Conservation (phyloP, 345 rosid genomes). For the Ceriops tagal region DNA sequence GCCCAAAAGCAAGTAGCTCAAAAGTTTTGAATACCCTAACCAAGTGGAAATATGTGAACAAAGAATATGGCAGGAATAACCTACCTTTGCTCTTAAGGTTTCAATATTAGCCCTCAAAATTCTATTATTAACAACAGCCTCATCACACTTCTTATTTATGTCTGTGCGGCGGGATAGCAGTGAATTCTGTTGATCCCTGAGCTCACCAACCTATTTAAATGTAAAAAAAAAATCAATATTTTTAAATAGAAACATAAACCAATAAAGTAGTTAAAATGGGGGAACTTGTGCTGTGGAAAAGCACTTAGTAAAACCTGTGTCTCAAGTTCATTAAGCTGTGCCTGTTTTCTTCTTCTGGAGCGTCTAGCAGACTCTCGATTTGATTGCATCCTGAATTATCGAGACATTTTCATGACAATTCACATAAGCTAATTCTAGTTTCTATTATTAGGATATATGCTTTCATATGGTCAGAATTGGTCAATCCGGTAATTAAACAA, state of each 20-base stretch:
- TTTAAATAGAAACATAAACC: neutral
- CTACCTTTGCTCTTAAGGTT: conserved; percentile 84
- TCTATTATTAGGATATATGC: conserved; percentile 2
- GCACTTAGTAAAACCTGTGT: conserved; percentile 53
- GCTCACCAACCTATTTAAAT: conserved; percentile 60
- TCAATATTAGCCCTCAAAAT: conserved; percentile 95
- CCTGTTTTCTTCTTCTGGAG: conserved; percentile 90
- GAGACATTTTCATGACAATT: conserved; percentile 10
- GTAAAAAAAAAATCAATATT: conserved; percentile 10
- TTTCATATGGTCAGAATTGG: conserved; percentile 3
- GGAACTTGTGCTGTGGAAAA: neutral
- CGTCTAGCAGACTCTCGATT: conserved; percentile 99
- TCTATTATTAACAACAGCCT: conserved; percentile 77
- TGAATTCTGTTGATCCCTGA: conserved; percentile 70
- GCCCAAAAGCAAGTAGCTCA: conserved; percentile 1
- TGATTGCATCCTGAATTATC: conserved; percentile 72
- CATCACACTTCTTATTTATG: conserved; percentile 72
- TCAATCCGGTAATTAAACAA: neutral
- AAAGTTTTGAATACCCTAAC: neutral
- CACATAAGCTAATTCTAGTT: neutral
- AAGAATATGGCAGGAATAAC: neutral
- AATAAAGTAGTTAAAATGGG: neutral
- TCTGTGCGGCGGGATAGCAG: conserved; percentile 64
- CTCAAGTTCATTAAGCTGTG: conserved; percentile 80
- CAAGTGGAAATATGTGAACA: neutral